Conservation (phyloP, 768 basidiomycete genomes). For the Agaricus subrufescens region DNA sequence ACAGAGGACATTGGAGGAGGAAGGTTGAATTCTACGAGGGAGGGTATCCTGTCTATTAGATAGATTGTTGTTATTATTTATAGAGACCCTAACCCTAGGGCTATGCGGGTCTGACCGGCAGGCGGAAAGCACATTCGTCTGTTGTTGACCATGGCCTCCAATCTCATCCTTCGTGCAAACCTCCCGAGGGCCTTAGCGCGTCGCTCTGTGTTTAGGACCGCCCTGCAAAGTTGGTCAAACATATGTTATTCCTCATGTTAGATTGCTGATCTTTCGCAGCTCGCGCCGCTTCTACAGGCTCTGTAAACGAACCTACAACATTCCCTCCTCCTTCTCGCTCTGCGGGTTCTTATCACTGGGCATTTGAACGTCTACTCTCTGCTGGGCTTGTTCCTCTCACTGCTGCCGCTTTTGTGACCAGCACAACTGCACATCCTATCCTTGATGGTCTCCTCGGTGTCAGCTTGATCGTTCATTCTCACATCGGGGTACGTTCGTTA, state of each 20-base stretch:
- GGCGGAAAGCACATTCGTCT: constrained; percentile 5
- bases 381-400: constrained; percentile 88
- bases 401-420: constrained; percentile 78
- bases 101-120: no score
- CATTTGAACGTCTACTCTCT: constrained; percentile 90
- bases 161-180: constrained; percentile 37
- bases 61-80: no score
- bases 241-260: constrained; percentile 33
- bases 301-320: constrained; percentile 90
- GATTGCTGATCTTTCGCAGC: background rate
- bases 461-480: constrained; percentile 89
- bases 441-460: constrained; percentile 88
- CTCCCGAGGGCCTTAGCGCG: constrained; percentile 39
- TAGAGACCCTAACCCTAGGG: no score
- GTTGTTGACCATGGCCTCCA: constrained; percentile 41
- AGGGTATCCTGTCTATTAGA: constrained; percentile 41
- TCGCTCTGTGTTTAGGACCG: constrained; percentile 34
- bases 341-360: constrained; percentile 89
- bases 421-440: constrained; percentile 72
- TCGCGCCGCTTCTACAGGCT: constrained; percentile 80
- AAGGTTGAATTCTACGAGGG: constrained; percentile 41
- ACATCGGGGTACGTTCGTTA: constrained; percentile 73
- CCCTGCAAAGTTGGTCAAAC: constrained; percentile 40
- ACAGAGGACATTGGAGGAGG: constrained; percentile 31
- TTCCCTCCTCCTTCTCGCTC: constrained; percentile 74